These are phyloP conservation scores for Parascedosporium putredinis DNA, from an alignment of 2,329 filamentous ascomycete genomes.

Conservation along the genomic window DNA sequence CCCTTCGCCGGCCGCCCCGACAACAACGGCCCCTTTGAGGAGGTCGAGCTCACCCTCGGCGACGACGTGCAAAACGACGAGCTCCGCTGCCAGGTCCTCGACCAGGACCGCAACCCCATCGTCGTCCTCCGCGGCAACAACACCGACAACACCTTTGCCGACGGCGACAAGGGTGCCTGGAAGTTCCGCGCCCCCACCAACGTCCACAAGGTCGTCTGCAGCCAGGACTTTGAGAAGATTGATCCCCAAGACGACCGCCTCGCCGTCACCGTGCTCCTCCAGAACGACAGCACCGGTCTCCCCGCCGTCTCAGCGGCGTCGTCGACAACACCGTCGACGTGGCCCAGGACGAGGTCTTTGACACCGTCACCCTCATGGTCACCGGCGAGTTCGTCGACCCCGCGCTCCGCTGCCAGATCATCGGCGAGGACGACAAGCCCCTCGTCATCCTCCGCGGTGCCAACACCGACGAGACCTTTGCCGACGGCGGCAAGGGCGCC, in stretches of 20 bases:
- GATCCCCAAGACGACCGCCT: neutral
- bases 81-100: slow-evolving; percentile 6
- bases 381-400: neutral
- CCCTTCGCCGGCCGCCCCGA: neutral
- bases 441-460: slow-evolving; percentile 17
- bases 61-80: slow-evolving; percentile 3
- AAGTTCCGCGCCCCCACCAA: neutral
- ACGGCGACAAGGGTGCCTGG: slow-evolving; percentile 7
- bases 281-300: neutral
- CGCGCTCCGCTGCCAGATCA: neutral
- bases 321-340: neutral
- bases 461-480: slow-evolving; percentile 31
- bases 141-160: slow-evolving; percentile 30
- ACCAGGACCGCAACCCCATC: slow-evolving; percentile 6
- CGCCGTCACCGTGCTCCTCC: neutral
- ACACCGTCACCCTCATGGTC: neutral
- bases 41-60: slow-evolving; percentile 5
- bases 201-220: neutral
- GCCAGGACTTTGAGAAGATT: neutral
- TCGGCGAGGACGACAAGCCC: neutral
- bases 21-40: neutral
- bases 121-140: slow-evolving; percentile 18
- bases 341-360: neutral
- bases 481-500: slow-evolving; percentile 5
- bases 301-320: neutral